A percentile compares a stretch with the other conserved stretches of the same genome.
phyloP scores from a whole-genome alignment of 768 basidiomycete genomes.

The Tricholoma flavovirens region DNA sequence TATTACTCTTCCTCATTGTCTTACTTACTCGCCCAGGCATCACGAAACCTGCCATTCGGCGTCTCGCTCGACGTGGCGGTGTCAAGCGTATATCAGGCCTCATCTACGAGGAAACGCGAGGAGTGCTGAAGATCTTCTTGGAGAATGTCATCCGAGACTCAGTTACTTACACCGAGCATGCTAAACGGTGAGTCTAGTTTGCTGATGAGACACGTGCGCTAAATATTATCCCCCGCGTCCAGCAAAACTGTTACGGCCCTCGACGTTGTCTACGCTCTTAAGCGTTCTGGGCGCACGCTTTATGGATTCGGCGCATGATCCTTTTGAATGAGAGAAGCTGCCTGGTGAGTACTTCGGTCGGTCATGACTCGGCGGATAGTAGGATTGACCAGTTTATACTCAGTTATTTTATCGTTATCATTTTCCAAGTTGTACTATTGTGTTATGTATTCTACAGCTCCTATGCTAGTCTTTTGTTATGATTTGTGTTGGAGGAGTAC shows the following conservation, averaged over 20 bases:
- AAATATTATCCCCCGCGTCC: background rate
- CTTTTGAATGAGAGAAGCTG: background rate
- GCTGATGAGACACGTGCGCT: background rate
- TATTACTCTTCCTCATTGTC: conserved; percentile 1
- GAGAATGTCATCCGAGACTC: conserved; percentile 88
- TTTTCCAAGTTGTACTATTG: background rate
- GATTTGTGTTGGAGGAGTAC: background rate
- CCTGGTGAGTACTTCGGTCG: background rate
- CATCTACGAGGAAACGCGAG: conserved; percentile 89
- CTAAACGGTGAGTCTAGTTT: conserved; percentile 46
- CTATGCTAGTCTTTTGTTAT: background rate
- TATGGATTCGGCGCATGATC: conserved; percentile 72
- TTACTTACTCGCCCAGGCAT: conserved; percentile 38
- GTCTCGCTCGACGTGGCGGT: conserved; percentile 88
- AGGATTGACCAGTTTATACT: background rate
- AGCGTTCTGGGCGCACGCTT: conserved; percentile 68
- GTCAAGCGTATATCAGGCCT: conserved; percentile 86
- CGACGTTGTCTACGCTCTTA: conserved; percentile 75
- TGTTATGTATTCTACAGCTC: background rate
- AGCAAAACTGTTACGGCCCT: conserved; percentile 77
- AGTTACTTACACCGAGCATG: conserved; percentile 91
- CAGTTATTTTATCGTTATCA: background rate
- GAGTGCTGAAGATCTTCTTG: conserved; percentile 85
- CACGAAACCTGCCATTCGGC: conserved; percentile 79
- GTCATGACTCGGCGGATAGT: background rate